phyloP scores from a whole-genome alignment of 1,284 basidiomycete species.

The Microbotryum scabiosae region DNA sequence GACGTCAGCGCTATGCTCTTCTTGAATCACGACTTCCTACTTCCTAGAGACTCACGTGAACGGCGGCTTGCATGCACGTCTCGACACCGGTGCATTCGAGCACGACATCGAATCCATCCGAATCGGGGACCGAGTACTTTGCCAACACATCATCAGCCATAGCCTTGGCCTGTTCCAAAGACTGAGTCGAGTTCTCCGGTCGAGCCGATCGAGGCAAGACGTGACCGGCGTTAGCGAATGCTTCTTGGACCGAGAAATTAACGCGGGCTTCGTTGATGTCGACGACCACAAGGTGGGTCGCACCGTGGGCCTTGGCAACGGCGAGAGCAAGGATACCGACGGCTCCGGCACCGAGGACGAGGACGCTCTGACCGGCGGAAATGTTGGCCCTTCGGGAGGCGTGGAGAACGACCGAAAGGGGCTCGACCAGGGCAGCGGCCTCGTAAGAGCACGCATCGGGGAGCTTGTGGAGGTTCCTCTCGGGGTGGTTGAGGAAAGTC shows the following conservation, averaged over 20 bases:
- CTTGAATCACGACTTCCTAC: neutral
- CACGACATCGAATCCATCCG: slow-evolving; percentile 79
- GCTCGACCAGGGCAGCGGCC: slow-evolving; percentile 78
- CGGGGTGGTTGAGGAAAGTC: slow-evolving; percentile 78
- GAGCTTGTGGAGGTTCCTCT: slow-evolving; percentile 72
- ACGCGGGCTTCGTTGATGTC: slow-evolving; percentile 58
- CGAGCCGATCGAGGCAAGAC: slow-evolving; percentile 51
- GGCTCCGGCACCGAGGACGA: slow-evolving; percentile 84
- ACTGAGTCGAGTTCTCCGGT: slow-evolving; percentile 44
- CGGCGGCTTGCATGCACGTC: slow-evolving; percentile 40
- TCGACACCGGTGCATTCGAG: slow-evolving; percentile 95
- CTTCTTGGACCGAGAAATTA: slow-evolving; percentile 61
- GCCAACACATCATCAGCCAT: slow-evolving; percentile 50
- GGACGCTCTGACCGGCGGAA: slow-evolving; percentile 55
- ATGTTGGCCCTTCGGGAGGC: slow-evolving; percentile 64
- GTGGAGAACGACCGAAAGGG: slow-evolving; percentile 80
- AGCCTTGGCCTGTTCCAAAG: slow-evolving; percentile 59
- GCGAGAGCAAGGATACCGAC: slow-evolving; percentile 71
- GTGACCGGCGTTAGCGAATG: slow-evolving; percentile 66
- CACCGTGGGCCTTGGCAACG: slow-evolving; percentile 35
- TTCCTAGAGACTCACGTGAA: slow-evolving; percentile 27
- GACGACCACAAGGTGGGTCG: slow-evolving; percentile 27
- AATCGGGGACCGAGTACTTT: slow-evolving; percentile 37
- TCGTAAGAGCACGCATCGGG: slow-evolving; percentile 67
- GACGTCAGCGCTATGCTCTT: neutral